A percentile compares a stretch with the other conserved stretches of the same genome.
These are phyloP conservation scores for Coprinellus aureogranulatus DNA, from an alignment of 768 basidiomycete species.

Conservation along the genomic window DNA sequence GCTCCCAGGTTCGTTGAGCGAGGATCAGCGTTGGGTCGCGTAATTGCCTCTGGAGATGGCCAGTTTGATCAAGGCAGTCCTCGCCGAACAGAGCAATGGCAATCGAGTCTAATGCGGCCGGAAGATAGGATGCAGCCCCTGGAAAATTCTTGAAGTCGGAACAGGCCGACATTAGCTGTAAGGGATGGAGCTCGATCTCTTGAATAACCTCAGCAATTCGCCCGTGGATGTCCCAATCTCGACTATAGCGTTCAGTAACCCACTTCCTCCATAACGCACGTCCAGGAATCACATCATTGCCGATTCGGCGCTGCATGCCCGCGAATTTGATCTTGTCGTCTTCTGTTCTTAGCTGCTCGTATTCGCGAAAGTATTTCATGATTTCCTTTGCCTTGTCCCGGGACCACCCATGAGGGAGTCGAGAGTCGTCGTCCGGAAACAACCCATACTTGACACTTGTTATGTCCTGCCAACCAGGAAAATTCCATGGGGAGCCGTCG, in stretches of 20 bases:
- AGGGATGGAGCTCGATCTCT: not conserved
- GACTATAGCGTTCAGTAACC: slow-evolving; percentile 9
- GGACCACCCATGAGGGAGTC: slow-evolving; percentile 13
- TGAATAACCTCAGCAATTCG: not conserved
- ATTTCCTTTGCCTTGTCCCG: slow-evolving; percentile 9
- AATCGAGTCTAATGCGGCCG: not conserved
- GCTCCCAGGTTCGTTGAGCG: not conserved
- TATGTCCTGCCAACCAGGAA: slow-evolving; percentile 10
- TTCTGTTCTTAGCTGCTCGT: not conserved
- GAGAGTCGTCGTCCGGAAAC: slow-evolving; percentile 13
- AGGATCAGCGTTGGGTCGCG: not conserved
- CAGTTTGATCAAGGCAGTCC: not conserved
- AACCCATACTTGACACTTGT: slow-evolving; percentile 15
- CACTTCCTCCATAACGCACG: slow-evolving; percentile 10
- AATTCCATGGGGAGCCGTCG: slow-evolving; percentile 12
- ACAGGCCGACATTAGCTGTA: not conserved
- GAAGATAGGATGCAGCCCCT: not conserved
- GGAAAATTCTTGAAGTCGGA: not conserved
- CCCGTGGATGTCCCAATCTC: slow-evolving; percentile 4
- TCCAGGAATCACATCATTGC: slow-evolving; percentile 12
- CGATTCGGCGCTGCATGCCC: not conserved
- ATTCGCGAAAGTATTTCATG: slow-evolving; percentile 14
- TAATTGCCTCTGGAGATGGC: not conserved
- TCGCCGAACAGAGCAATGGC: not conserved
- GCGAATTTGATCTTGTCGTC: slow-evolving; percentile 12